Base-by-base conservation (phyloP, 305 asterid genomes). In the Stenogyne calaminthoides region DNA sequence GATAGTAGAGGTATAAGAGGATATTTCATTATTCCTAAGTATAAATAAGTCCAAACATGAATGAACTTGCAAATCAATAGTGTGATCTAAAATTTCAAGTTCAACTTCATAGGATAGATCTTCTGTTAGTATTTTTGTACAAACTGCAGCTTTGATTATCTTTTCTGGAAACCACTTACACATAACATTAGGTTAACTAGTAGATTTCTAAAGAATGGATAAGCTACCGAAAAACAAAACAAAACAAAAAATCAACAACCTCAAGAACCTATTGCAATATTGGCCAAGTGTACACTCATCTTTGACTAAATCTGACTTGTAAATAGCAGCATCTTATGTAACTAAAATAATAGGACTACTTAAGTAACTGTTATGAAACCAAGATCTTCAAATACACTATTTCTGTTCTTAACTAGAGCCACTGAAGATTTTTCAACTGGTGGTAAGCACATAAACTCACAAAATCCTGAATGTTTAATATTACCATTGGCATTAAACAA, bases 21-120 rank as follows among this genome's bases (percentile, higher is more conserved):
- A 32, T 32, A 32, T 32, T 32, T 6, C 36, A 32, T 32, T 32
- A 32, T 32, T 32, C 22, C 36, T 40, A 27, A 6, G 9, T 57
- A 73, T 62, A 63, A 63, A 76, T n/a, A 4, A 61, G 34, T 11
- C 67, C 42, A 76, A 29, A 19, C 20, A 64, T 46, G 67, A 44
- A 27, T 14, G 34, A 56, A 46, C 37, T 44, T 7, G 52, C 37
- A 54, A 62, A 52, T 46, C 58, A 37, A 61, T 69, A 27, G 60
- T 47, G n/a, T 47, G 16, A 49, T 42, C 68, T 49, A 46, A 47
- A 37, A 37, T 36, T 72, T 20, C 60, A 66, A 47, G 54, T 29
- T 37, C 44, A 29, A 27, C 42, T 59, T 57, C 67, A 10, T 36
- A 14, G 25, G 54, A 16, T 69, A 44, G 44, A 51, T 63, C 62